Evolutionary conservation across 345 rosid species (phyloP).

Genomic region (Linum trigynum): DNA sequence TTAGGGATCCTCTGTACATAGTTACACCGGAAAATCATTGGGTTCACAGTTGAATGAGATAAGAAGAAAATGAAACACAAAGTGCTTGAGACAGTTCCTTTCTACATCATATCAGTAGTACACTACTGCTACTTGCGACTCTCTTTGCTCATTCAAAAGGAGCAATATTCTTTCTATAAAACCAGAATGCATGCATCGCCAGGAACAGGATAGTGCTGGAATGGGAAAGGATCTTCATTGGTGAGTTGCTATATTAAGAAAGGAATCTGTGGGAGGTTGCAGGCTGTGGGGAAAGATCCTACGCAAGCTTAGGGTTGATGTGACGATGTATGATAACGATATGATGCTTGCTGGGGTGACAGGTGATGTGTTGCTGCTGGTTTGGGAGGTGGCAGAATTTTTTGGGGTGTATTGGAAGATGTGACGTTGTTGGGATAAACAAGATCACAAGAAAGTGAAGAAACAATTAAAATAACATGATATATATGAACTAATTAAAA

Average conservation of each 20-base stretch:
- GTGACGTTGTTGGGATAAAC: neutral
- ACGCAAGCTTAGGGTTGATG: neutral
- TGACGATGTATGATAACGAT: too few relatives aligned
- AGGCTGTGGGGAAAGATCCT: neutral
- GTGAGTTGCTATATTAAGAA: neutral
- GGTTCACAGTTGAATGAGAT: neutral
- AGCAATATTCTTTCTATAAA: too few relatives aligned
- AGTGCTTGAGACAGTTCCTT: too few relatives aligned
- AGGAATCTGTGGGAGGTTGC: neutral
- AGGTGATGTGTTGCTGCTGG: too few relatives aligned
- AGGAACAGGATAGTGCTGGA: neutral
- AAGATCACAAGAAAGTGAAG: neutral
- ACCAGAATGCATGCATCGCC: neutral
- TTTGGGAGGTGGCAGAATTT: too few relatives aligned
- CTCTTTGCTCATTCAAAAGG: too few relatives aligned
- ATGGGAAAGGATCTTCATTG: neutral
- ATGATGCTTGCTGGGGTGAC: too few relatives aligned
- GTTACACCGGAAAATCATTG: neutral
- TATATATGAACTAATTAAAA: too few relatives aligned
- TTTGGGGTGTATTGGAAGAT: neutral
- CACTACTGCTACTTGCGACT: too few relatives aligned
- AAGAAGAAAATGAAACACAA: neutral
- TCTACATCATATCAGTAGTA: too few relatives aligned
- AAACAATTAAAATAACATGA: too few relatives aligned
- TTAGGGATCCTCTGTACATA: slow-evolving; percentile 14